Percentiles rank a stretch among this genome's conserved stretches.
phyloP scores from a whole-genome alignment of 192 early-diverging fungal genomes.

The Physocladia obscura region DNA sequence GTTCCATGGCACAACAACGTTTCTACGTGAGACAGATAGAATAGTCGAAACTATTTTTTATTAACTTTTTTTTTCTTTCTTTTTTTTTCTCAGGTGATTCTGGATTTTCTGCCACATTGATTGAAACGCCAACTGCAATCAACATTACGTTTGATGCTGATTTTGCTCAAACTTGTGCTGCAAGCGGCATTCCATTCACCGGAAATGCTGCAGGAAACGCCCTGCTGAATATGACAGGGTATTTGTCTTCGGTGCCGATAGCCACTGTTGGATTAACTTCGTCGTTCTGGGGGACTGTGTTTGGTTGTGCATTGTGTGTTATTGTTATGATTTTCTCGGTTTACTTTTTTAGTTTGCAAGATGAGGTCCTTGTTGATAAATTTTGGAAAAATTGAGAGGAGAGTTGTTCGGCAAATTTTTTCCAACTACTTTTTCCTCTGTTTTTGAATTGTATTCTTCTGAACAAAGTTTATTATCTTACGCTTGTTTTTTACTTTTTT shows the following conservation, averaged over 20 bases:
- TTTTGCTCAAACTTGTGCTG: background rate
- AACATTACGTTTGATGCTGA: background rate
- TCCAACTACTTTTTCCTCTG: too few species aligned
- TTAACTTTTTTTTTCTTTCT: background rate
- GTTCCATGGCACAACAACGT: background rate
- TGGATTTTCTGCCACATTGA: background rate
- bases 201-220: background rate
- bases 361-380: background rate
- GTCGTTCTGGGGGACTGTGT: background rate
- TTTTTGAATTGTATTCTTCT: too few species aligned
- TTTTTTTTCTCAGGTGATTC: background rate
- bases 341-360: background rate
- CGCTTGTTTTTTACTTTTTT: too few species aligned
- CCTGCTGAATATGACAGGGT: background rate
- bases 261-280: background rate
- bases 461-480: too few species aligned
- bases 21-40: background rate
- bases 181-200: background rate
- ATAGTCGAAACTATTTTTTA: background rate
- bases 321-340: background rate
- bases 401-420: too few species aligned
- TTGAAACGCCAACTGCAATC: background rate
- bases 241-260: background rate
- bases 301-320: background rate
- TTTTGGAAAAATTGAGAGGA: background rate